phyloP scores from a whole-genome alignment of 2,329 filamentous ascomycete genomes.

The Beauveria rudraprayagi region DNA sequence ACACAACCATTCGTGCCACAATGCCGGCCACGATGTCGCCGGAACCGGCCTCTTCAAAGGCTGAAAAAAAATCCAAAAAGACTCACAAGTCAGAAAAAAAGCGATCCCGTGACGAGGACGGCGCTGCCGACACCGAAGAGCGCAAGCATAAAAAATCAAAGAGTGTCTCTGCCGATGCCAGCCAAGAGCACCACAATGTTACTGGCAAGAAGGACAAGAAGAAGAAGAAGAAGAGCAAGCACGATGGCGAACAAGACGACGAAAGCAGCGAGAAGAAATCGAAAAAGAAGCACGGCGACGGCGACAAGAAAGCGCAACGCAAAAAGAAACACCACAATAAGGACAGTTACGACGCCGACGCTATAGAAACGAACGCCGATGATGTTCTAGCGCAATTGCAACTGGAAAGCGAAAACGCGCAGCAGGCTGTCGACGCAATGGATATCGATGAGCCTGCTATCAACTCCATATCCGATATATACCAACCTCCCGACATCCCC shows the following conservation, averaged over 20 bases:
- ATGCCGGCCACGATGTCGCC: constrained; percentile 28
- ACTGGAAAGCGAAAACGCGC: not conserved
- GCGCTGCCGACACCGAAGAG: constrained; percentile 26
- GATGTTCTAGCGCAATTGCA: constrained; percentile 10
- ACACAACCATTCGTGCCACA: constrained; percentile 14
- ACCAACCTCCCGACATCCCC: constrained; percentile 31
- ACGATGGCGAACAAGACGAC: constrained; percentile 13
- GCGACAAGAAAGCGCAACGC: not conserved
- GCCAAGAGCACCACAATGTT: constrained; percentile 21
- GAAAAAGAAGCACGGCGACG: constrained; percentile 12
- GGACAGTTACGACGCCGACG: constrained; percentile 20
- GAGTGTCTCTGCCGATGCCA: constrained; percentile 29
- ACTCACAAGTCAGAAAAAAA: constrained; percentile 33
- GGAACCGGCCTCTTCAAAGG: constrained; percentile 22
- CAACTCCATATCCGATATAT: constrained; percentile 24
- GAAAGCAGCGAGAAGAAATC: constrained; percentile 12
- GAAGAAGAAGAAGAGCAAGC: constrained; percentile 21
- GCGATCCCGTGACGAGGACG: constrained; percentile 36
- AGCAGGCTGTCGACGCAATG: constrained; percentile 27
- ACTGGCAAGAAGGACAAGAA: constrained; percentile 26
- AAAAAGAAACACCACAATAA: constrained; percentile 22
- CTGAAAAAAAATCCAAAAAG: constrained; percentile 32
- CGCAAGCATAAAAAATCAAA: constrained; percentile 44
- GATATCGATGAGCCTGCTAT: constrained; percentile 28
- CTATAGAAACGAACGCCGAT: constrained; percentile 19